Conservation (phyloP, 257 asterid genomes). For the Solanum corneliomulleri region DNA sequence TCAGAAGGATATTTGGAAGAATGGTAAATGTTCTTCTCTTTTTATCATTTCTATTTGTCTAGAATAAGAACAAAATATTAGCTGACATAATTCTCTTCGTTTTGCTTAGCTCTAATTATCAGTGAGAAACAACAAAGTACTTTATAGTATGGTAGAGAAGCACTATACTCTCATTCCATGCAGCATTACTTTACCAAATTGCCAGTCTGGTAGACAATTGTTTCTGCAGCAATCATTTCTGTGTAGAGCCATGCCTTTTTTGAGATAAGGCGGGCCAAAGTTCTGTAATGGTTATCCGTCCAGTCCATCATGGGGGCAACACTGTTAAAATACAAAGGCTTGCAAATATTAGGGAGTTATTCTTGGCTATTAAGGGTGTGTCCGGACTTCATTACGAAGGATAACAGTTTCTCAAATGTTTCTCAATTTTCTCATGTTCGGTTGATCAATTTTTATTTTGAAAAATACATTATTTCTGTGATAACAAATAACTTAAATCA, state of each 20-base stretch:
- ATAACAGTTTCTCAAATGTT: neutral
- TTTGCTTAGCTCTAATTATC: neutral
- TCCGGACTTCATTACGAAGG: neutral
- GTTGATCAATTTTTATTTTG: neutral
- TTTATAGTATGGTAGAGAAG: neutral
- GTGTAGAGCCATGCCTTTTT: constrained; percentile 89
- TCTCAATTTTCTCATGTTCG: neutral
- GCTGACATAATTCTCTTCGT: neutral
- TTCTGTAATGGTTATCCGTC: constrained; percentile 85
- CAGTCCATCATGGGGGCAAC: constrained; percentile 98
- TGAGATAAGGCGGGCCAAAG: constrained; percentile 80
- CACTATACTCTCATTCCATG: neutral
- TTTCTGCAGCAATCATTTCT: constrained; percentile 97
- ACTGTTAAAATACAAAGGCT: constrained; percentile 22
- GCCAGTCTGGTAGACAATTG: constrained; percentile 77
- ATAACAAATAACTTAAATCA: neutral
- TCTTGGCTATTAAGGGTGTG: neutral
- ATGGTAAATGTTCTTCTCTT: neutral
- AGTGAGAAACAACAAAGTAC: neutral
- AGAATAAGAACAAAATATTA: neutral
- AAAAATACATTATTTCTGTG: neutral
- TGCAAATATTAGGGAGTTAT: neutral
- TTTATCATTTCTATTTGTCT: neutral
- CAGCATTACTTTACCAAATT: constrained; percentile 45
- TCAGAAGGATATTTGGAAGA: neutral